Percentiles rank a stretch among this genome's conserved stretches.
Evolutionary conservation across 352 stramenopile species (phyloP).

Genomic region (Stramenopiles sp.): DNA sequence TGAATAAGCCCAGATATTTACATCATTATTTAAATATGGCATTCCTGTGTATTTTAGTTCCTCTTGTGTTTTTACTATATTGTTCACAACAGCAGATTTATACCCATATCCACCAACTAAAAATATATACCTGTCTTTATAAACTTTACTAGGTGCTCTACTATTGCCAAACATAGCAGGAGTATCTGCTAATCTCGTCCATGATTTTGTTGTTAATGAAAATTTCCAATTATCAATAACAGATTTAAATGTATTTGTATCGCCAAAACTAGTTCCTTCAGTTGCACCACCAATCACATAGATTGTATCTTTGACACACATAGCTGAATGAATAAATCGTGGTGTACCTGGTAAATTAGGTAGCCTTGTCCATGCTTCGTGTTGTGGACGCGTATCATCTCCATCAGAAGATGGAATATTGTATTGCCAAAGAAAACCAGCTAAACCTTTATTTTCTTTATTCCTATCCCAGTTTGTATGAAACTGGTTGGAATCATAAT

Average conservation of each 20-base stretch:
- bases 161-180: not conserved
- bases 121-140: not conserved
- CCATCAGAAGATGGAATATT: not conserved
- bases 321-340: not conserved
- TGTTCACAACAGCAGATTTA: not conserved
- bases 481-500: slow-evolving; percentile 4
- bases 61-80: not conserved
- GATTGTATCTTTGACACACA: not conserved
- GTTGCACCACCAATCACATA: not conserved
- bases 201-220: not conserved
- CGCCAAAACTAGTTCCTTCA: not conserved
- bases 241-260: not conserved
- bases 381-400: too few relatives aligned
- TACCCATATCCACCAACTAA: not conserved
- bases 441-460: not conserved
- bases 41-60: not conserved
- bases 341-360: not conserved
- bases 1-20: not conserved
- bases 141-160: not conserved
- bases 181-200: not conserved
- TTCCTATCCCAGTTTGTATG: not conserved
- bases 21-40: not conserved
- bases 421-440: not conserved
- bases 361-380: not conserved
- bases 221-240: not conserved